Base-by-base conservation (phyloP, 164 flowering plant genomes). In the Vitis cinerea region DNA sequence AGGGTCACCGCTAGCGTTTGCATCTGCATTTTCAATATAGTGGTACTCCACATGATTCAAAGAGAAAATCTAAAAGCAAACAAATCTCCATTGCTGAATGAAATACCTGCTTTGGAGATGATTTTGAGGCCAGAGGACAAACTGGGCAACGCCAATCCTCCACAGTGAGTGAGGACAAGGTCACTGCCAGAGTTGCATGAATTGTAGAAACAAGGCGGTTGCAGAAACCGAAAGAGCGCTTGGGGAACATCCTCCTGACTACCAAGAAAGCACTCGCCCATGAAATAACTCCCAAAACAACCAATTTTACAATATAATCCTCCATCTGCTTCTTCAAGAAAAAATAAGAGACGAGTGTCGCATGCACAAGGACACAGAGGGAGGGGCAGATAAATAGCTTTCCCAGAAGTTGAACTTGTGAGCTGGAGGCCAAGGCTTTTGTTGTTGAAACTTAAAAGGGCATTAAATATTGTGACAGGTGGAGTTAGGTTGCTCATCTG, bases 101-200 rank as follows among this genome's bases (percentile, higher is more conserved):
- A 9, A 27, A 2, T 69, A 91, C 98, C 97, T 91, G 98, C 17
- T 2, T 52, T 44, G 82, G 87, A 48, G 95, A 85, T 54, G 97
- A 83, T 16, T 61, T 51, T 10, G 97, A 84, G 71, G 90, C 94
- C 71, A 82, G 10, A 16, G 97, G 97, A 70, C 88, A 89, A 69
- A 85, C 86, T 12, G 97, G 97, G 74, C 92, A 88, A 0, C 72
- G 80, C 97, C 97, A 90, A 64, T 89, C 88, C 78, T 87, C 70
- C n/a, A 94, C 90, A 17, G 95, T 83, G 61, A 79, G 74, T 49
- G 84, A 74, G 58, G 95, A 83, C 16, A 89, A 80, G 12, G 59
- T 68, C 11, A 94, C 97, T 37, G 89, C 97, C 23, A 84, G 17
- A 51, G 59, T 58, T 51, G 97, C 97, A 77, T 94, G 98, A 51